Conservation (phyloP, 306 rosid species). For the Rubus parviflorus region DNA sequence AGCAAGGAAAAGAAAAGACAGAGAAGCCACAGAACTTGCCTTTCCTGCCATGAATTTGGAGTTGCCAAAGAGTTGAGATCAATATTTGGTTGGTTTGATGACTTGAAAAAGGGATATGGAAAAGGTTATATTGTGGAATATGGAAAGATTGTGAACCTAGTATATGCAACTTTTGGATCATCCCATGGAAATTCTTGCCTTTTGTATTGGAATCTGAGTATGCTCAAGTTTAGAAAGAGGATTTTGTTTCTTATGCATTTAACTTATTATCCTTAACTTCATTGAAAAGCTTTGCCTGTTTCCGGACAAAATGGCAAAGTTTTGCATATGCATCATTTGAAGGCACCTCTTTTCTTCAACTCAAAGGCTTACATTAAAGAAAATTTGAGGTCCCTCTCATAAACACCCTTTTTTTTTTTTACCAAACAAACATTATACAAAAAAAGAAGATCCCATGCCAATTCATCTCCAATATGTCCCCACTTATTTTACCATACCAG, state of each 20-base stretch:
- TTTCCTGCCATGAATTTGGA: conserved; percentile 52
- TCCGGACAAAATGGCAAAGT: conserved; percentile 37
- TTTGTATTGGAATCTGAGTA: conserved; percentile 53
- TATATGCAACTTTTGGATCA: conserved; percentile 23
- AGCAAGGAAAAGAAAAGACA: neutral
- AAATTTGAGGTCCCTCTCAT: neutral
- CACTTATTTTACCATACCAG: neutral
- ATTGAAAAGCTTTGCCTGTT: conserved; percentile 29
- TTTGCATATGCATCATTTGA: conserved; percentile 36
- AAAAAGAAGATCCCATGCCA: neutral
- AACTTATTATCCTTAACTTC: conserved; percentile 47
- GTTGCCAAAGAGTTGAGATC: conserved; percentile 18
- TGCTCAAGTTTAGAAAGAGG: conserved; percentile 18
- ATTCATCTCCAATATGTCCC: neutral
- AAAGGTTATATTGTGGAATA: conserved; percentile 25
- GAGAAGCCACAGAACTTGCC: conserved; percentile 48
- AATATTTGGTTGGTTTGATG: conserved; percentile 31
- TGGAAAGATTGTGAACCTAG: conserved; percentile 31
- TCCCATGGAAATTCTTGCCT: conserved; percentile 21
- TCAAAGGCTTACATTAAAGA: conserved; percentile 20
- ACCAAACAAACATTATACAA: neutral
- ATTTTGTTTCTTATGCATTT: conserved; percentile 20
- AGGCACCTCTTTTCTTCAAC: conserved; percentile 37
- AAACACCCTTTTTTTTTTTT: neutral
- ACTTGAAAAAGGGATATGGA: conserved; percentile 25